Evolutionary conservation across 2,329 filamentous ascomycete genomes (phyloP).

Genomic region (Hymenoscyphus occultus): DNA sequence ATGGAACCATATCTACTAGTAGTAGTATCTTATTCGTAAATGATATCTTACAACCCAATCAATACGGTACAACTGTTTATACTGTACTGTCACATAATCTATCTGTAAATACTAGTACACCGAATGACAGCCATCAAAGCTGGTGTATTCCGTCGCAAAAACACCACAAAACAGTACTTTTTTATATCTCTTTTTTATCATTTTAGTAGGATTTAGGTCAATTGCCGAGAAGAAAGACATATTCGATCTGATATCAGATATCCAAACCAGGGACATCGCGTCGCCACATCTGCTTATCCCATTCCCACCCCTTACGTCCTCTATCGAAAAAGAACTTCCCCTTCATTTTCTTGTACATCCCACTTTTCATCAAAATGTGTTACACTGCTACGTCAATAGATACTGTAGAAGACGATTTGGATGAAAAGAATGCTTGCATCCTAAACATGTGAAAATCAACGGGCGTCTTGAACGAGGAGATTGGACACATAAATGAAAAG

Average conservation of each 20-base stretch:
- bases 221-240: neutral
- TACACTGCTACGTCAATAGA: constrained; percentile 1
- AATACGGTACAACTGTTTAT: no score
- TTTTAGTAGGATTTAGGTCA: no score
- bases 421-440: neutral
- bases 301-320: neutral
- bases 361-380: neutral
- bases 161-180: no score
- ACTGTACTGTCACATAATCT: no score
- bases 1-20: no score
- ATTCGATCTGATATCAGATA: neutral
- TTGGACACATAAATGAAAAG: neutral
- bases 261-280: neutral
- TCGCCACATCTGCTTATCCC: neutral
- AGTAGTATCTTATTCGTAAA: no score
- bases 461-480: neutral
- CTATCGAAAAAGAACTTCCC: neutral
- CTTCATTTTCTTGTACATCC: neutral
- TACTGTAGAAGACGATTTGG: neutral
- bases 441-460: neutral
- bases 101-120: no score
- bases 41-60: no score
- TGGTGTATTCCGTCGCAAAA: no score
- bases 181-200: no score
- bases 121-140: no score